Conservation (phyloP, 768 basidiomycete genomes). For the Phanerochaete carnosa region DNA sequence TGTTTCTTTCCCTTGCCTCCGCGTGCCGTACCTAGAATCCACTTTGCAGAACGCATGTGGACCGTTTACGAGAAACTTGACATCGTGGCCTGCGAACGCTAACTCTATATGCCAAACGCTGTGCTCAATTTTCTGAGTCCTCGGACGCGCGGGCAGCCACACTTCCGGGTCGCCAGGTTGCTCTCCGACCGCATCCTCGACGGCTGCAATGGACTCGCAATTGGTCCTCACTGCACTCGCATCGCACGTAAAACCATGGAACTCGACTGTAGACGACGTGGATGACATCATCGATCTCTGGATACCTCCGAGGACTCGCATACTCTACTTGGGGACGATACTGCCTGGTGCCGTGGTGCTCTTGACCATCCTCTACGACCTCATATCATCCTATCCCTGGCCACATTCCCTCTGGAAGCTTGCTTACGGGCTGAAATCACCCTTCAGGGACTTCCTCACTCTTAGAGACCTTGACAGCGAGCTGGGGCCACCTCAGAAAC, state of each 20-base stretch:
- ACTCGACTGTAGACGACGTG: neutral
- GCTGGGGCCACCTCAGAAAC: slow-evolving; percentile 24
- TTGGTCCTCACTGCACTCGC: neutral
- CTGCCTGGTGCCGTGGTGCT: slow-evolving; percentile 7
- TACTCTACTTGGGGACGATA: slow-evolving; percentile 8
- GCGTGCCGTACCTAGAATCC: neutral
- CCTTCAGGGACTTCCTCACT: slow-evolving; percentile 51
- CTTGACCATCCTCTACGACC: slow-evolving; percentile 8
- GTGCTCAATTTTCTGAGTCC: neutral
- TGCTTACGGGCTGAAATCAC: slow-evolving; percentile 17
- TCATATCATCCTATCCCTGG: slow-evolving; percentile 1
- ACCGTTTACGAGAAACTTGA: neutral
- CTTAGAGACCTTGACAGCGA: slow-evolving; percentile 46
- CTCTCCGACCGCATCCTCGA: neutral
- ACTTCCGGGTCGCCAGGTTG: neutral
- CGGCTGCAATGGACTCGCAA: neutral
- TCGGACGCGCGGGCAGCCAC: neutral
- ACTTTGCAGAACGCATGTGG: neutral
- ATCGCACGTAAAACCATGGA: neutral
- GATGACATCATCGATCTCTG: neutral
- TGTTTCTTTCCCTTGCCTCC: neutral
- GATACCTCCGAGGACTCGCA: slow-evolving; percentile 1
- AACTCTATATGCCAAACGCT: neutral
- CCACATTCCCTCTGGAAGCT: slow-evolving; percentile 1
- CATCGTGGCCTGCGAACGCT: neutral